A percentile compares a stretch with the other conserved stretches of the same genome.
phyloP scores from a whole-genome alignment of 257 asterid genomes.

The Ligustrum vulgare region DNA sequence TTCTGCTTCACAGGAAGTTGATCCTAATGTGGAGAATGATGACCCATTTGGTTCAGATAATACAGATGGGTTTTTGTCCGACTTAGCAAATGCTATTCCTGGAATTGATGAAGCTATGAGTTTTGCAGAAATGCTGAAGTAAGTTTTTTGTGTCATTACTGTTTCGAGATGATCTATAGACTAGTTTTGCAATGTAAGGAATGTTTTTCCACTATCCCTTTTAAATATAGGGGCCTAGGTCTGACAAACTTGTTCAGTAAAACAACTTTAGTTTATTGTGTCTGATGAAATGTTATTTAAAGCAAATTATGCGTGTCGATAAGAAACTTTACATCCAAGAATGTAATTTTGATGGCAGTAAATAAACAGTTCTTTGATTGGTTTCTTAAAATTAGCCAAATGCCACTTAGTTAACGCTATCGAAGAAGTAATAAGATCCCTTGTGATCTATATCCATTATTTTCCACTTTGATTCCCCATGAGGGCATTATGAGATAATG shows the following conservation, averaged over 20 bases:
- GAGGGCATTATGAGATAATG: neutral
- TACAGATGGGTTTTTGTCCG: constrained; percentile 82
- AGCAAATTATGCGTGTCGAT: neutral
- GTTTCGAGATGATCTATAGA: neutral
- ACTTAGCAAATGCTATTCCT: constrained; percentile 86
- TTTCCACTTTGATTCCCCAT: neutral
- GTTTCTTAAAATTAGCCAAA: neutral
- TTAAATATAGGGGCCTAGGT: neutral
- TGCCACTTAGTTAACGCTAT: neutral
- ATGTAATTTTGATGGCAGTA: neutral
- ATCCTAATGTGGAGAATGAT: constrained; percentile 84
- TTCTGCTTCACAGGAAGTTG: constrained; percentile 64
- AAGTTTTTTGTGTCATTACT: constrained; percentile 27
- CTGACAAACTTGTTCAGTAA: neutral
- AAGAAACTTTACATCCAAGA: neutral
- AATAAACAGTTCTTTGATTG: no score
- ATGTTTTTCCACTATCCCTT: neutral
- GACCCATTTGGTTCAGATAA: constrained; percentile 51
- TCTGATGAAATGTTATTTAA: neutral
- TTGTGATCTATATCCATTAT: neutral
- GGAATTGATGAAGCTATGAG: constrained; percentile 99
- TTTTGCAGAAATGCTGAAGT: constrained; percentile 98
- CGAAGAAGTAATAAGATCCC: neutral
- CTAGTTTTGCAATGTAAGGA: neutral
- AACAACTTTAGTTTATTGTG: neutral